phyloP scores from a whole-genome alignment of 1,284 basidiomycete species.

The Nidula niveotomentosa region DNA sequence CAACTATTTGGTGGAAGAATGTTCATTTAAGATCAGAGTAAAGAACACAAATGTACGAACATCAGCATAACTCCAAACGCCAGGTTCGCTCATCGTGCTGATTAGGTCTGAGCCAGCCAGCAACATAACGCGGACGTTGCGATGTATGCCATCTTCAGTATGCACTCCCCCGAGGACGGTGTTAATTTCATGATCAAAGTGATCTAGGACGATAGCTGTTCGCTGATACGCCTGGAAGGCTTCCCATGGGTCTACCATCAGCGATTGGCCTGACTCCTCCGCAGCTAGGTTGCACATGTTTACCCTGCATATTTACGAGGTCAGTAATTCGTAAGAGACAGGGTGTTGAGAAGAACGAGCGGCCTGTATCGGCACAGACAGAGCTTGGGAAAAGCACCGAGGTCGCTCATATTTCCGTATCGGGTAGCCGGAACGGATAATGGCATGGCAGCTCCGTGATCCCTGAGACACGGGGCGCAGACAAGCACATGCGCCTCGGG shows the following conservation, averaged over 20 bases:
- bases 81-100: slow-evolving; percentile 98
- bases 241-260: slow-evolving; percentile 98
- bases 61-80: slow-evolving; percentile 95
- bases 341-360: not conserved
- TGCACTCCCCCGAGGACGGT: slow-evolving; percentile 71
- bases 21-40: slow-evolving; percentile 3
- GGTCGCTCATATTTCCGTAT: slow-evolving; percentile 18
- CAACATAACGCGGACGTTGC: slow-evolving; percentile 82
- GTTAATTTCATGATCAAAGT: slow-evolving; percentile 95
- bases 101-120: slow-evolving; percentile 98
- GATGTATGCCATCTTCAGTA: slow-evolving; percentile 63
- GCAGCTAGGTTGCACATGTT: slow-evolving; percentile 88
- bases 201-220: slow-evolving; percentile 94
- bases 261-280: slow-evolving; percentile 76
- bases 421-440: slow-evolving; percentile 14
- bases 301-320: slow-evolving; percentile 47
- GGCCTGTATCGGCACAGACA: not conserved
- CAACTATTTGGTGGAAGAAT: slow-evolving; percentile 47
- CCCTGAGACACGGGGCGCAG: not conserved
- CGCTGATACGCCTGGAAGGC: slow-evolving; percentile 93
- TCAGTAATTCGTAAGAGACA: slow-evolving; percentile 3
- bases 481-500: not conserved
- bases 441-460: not conserved
- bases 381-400: slow-evolving; percentile 4
- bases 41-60: slow-evolving; percentile 37